These are phyloP conservation scores for Fraxinus ornus DNA, from an alignment of 305 asterid genomes.

Conservation along the genomic window DNA sequence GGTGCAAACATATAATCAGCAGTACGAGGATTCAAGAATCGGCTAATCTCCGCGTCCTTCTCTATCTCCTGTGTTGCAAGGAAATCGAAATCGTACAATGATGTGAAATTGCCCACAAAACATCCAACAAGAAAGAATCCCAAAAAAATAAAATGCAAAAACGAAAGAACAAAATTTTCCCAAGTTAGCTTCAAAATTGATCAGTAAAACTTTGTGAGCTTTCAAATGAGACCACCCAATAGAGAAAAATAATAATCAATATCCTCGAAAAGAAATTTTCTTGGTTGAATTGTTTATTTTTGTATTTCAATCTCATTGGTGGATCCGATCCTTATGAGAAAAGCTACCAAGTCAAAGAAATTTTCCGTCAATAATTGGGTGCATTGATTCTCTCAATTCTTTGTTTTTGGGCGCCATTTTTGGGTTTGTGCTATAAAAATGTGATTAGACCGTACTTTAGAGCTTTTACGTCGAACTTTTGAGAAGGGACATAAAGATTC, in stretches of 20 bases:
- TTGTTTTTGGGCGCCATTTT: slow-evolving; percentile 15
- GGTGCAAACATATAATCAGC: not conserved
- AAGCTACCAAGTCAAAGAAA: slow-evolving; percentile 12
- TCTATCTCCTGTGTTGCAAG: not conserved
- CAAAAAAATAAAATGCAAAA: not conserved
- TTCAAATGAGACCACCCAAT: not conserved
- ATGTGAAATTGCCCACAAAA: not conserved
- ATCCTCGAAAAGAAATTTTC: slow-evolving; percentile 19
- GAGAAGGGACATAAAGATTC: slow-evolving; percentile 24
- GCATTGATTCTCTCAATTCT: slow-evolving; percentile 24
- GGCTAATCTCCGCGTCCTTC: not conserved
- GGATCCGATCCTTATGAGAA: slow-evolving; percentile 29
- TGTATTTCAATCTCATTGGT: slow-evolving; percentile 9
- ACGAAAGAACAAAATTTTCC: not conserved
- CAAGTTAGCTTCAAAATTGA: not conserved
- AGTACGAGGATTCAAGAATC: not conserved
- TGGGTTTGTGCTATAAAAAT: slow-evolving; percentile 2
- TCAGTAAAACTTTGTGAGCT: not conserved
- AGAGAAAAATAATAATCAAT: slow-evolving; percentile 10
- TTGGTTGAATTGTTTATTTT: slow-evolving; percentile 29
- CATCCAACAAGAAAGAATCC: not conserved
- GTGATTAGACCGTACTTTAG: not conserved
- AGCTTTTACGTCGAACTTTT: slow-evolving; percentile 18
- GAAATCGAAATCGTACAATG: not conserved
- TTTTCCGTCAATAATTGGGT: slow-evolving; percentile 12